These are phyloP conservation scores for Penicillium janthinellum DNA, from an alignment of 2,329 filamentous ascomycete species.

Conservation along the genomic window DNA sequence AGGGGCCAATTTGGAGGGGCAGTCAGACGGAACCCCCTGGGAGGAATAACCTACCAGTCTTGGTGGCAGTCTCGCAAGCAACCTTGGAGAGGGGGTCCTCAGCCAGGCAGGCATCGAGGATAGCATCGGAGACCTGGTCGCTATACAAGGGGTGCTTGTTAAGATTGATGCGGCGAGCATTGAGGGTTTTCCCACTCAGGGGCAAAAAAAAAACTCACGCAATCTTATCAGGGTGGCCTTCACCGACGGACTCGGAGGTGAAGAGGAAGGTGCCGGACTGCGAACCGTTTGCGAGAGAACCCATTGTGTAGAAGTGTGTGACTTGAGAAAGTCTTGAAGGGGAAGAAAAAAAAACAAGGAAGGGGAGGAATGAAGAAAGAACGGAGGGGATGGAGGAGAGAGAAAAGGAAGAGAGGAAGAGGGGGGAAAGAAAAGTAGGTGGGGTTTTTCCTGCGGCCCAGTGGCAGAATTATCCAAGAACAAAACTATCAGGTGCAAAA, in stretches of 20 bases:
- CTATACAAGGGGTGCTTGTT: constrained; percentile 37
- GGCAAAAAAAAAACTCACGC: constrained; percentile 54
- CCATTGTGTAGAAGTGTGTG: constrained; percentile 56
- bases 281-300: constrained; percentile 54
- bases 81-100: constrained; percentile 98
- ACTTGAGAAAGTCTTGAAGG: constrained; percentile 16
- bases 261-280: constrained; percentile 73
- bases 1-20: not conserved
- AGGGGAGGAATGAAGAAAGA: constrained; percentile 28
- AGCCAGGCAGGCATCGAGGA: constrained; percentile 94
- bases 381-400: constrained; percentile 15
- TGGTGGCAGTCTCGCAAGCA: constrained; percentile 98
- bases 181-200: constrained; percentile 1
- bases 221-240: constrained; percentile 95
- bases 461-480: constrained; percentile 5
- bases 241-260: constrained; percentile 87
- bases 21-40: not conserved
- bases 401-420: constrained; percentile 25
- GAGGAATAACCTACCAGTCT: constrained; percentile 70
- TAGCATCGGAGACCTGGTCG: constrained; percentile 97
- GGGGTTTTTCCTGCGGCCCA: constrained; percentile 22
- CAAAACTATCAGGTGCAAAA: not conserved
- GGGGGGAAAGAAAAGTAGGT: constrained; percentile 30
- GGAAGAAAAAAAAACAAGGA: constrained; percentile 24
- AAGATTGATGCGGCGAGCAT: constrained; percentile 20